Evolutionary conservation across 208 protist species (phyloP).

Genomic region (Leptomonas seymouri): DNA sequence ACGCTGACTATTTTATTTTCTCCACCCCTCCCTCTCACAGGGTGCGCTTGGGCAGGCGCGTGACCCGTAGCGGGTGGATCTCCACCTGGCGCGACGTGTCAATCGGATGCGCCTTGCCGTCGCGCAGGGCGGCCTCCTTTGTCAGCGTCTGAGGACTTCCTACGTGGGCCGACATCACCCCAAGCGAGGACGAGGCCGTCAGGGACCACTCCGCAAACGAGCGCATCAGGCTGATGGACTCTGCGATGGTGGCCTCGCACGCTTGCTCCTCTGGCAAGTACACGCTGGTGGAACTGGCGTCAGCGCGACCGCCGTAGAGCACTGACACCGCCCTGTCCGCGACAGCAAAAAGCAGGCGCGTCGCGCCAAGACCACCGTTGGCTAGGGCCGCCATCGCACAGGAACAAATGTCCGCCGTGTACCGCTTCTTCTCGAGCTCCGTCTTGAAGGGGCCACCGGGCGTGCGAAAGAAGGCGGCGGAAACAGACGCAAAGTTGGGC

Average conservation of each 20-base stretch:
- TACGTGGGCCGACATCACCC: constrained; percentile 73
- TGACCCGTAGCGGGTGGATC: constrained; percentile 53
- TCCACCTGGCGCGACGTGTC: constrained; percentile 65
- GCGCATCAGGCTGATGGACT: constrained; percentile 45
- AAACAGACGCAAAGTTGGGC: constrained; percentile 21
- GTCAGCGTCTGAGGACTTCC: constrained; percentile 40
- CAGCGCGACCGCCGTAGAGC: constrained; percentile 36
- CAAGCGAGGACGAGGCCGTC: constrained; percentile 52
- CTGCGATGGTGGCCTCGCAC: constrained; percentile 26
- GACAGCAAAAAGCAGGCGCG: constrained; percentile 52
- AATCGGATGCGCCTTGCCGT: constrained; percentile 68
- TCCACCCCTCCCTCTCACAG: background rate
- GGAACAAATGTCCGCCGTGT: constrained; percentile 46
- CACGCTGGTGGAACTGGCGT: background rate
- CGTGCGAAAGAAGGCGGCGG: constrained; percentile 28
- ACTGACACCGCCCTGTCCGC: constrained; percentile 48
- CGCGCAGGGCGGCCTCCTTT: constrained; percentile 78
- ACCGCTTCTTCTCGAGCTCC: constrained; percentile 39
- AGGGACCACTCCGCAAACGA: constrained; percentile 74
- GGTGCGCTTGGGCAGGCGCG: constrained; percentile 22
- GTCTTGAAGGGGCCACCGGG: background rate
- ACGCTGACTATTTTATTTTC: background rate
- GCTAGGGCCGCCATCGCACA: constrained; percentile 50
- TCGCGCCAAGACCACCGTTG: constrained; percentile 58
- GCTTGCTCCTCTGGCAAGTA: constrained; percentile 24